Conservation (phyloP, 176 grass and related monocot species). For the Paspalum vaginatum region DNA sequence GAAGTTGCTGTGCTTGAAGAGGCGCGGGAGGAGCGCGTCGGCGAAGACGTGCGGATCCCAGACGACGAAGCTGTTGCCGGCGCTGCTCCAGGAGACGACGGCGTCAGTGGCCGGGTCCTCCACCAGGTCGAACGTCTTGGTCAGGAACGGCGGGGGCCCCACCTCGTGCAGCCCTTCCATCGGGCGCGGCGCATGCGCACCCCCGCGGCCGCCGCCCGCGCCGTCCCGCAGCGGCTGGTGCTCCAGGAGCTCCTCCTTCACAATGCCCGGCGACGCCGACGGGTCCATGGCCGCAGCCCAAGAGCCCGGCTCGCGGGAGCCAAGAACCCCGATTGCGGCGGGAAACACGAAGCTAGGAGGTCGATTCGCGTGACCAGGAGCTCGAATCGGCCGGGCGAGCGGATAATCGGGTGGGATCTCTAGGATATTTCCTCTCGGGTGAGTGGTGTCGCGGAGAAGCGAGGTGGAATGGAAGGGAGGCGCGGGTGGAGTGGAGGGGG, state of each 20-base stretch:
- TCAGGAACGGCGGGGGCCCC: slow-evolving; percentile 75
- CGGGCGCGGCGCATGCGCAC: slow-evolving; percentile 54
- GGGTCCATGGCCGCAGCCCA: slow-evolving; percentile 37
- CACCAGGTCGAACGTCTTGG: slow-evolving; percentile 81
- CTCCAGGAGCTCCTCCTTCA: slow-evolving; percentile 69
- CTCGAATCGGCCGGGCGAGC: not conserved
- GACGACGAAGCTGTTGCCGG: slow-evolving; percentile 75
- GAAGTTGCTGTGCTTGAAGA: slow-evolving; percentile 91
- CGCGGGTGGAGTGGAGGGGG: no score
- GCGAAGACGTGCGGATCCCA: slow-evolving; percentile 82
- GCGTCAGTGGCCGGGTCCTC: slow-evolving; percentile 61
- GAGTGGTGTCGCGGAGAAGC: not conserved
- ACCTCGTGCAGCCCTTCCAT: slow-evolving; percentile 76
- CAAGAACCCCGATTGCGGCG: not conserved
- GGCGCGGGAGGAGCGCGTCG: slow-evolving; percentile 60
- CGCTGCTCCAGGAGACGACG: slow-evolving; percentile 66
- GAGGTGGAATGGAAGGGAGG: not conserved
- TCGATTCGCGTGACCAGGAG: no score
- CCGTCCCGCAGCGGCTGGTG: not conserved
- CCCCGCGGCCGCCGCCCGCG: not conserved
- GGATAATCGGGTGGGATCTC: not conserved
- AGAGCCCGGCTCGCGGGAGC: not conserved
- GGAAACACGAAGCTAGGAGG: not conserved
- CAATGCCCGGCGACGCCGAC: slow-evolving; percentile 17
- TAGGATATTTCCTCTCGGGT: slow-evolving; percentile 10